A percentile compares a stretch with the other conserved stretches of the same genome.
phyloP scores from a whole-genome alignment of 139 green algal species.

The Haematococcus lacustris region DNA sequence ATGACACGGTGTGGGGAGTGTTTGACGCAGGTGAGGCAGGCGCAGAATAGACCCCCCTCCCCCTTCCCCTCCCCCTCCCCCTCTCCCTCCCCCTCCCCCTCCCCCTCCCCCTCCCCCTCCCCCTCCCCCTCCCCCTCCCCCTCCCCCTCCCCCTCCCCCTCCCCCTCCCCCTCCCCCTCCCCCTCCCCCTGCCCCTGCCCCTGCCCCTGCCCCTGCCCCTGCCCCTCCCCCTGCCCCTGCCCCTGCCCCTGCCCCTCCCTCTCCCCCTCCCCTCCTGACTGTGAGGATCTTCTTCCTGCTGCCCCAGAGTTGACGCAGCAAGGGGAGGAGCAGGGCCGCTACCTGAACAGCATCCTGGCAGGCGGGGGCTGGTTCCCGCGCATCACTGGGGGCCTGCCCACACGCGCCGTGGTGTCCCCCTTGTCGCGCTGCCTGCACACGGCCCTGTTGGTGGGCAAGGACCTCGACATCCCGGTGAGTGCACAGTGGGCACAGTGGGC shows the following conservation, averaged over 20 bases:
- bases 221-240: too few species aligned
- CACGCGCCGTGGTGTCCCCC: constrained; percentile 37
- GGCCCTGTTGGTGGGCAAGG: constrained; percentile 25
- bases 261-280: too few species aligned
- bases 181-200: neutral
- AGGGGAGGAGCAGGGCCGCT: constrained; percentile 34
- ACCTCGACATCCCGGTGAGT: constrained; percentile 17
- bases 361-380: constrained; percentile 36
- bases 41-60: too few species aligned
- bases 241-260: too few species aligned
- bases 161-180: too few species aligned
- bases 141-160: neutral
- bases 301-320: constrained; percentile 48
- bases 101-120: too few species aligned
- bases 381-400: constrained; percentile 28
- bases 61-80: neutral
- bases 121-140: neutral
- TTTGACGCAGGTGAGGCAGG: constrained; percentile 61
- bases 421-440: constrained; percentile 49
- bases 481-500: too few species aligned
- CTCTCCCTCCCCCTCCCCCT: too few species aligned
- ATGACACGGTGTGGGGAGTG: constrained; percentile 36
- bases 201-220: neutral
- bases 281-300: too few species aligned
- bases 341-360: constrained; percentile 44